Conservation (phyloP, 192 early-diverging fungal species). For the Umbelopsis isabellina region DNA sequence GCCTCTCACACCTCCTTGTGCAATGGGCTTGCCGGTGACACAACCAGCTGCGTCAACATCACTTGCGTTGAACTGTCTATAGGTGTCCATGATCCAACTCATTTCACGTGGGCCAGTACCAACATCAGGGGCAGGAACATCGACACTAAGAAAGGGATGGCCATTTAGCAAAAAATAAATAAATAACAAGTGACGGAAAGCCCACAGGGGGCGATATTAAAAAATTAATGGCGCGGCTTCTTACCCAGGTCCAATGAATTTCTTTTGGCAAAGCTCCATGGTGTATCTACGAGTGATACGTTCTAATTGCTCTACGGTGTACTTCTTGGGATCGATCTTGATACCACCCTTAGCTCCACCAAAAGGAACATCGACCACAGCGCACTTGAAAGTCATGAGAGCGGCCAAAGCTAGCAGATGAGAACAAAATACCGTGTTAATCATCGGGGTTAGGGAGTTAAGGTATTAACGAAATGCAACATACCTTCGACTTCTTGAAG, state of each 20-base stretch:
- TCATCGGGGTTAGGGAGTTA: neutral
- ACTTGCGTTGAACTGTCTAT: constrained; percentile 78
- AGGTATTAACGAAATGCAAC: neutral
- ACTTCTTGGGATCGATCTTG: constrained; percentile 79
- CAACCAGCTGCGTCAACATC: constrained; percentile 83
- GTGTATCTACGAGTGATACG: constrained; percentile 83
- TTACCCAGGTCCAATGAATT: constrained; percentile 78
- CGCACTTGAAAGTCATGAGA: constrained; percentile 87
- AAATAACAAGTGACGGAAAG: neutral
- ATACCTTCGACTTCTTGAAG: constrained; percentile 75
- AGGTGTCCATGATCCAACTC: constrained; percentile 88
- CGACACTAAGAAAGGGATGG: constrained; percentile 45
- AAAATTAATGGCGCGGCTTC: neutral
- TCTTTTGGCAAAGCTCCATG: constrained; percentile 83
- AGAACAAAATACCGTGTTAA: neutral
- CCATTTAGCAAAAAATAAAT: no score
- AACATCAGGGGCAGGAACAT: constrained; percentile 85
- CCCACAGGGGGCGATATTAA: constrained; percentile 4
- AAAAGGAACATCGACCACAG: constrained; percentile 84
- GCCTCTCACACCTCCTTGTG: constrained; percentile 79
- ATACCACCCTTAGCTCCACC: constrained; percentile 84
- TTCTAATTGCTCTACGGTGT: constrained; percentile 72
- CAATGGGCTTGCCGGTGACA: constrained; percentile 83
- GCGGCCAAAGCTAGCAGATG: constrained; percentile 64
- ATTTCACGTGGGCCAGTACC: constrained; percentile 82